A percentile compares a stretch with the other conserved stretches of the same genome.
These are phyloP conservation scores for Dactylellina drechsleri DNA, from an alignment of 2,329 filamentous ascomycete genomes.

Conservation along the genomic window DNA sequence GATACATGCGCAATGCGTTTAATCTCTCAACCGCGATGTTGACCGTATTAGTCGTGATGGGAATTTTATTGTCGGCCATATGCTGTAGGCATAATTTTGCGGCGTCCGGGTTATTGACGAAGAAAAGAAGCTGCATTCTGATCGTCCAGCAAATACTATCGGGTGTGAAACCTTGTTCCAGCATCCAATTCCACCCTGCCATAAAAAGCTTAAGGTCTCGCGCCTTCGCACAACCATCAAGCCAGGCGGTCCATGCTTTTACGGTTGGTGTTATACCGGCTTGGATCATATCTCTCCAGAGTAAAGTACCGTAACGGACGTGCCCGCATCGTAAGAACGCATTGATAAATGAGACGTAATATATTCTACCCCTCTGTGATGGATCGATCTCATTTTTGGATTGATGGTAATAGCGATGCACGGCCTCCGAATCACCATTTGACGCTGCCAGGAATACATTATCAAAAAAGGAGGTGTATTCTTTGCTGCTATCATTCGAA, in stretches of 20 bases:
- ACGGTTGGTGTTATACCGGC: conserved; percentile 34
- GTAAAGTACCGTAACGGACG: conserved; percentile 26
- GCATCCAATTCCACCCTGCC: conserved; percentile 39
- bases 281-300: conserved; percentile 46
- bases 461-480: conserved; percentile 30
- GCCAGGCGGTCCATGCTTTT: conserved; percentile 40
- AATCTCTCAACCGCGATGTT: conserved; percentile 36
- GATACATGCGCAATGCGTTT: conserved; percentile 15
- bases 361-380: conserved; percentile 15
- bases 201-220: conserved; percentile 37
- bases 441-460: conserved; percentile 39
- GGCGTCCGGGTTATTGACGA: conserved; percentile 23
- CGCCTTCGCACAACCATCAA: conserved; percentile 46
- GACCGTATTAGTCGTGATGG: conserved; percentile 31
- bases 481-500: conserved; percentile 26
- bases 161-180: conserved; percentile 13
- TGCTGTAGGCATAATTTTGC: conserved; percentile 38
- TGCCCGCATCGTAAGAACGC: conserved; percentile 42
- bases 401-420: conserved; percentile 23
- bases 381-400: conserved; percentile 23
- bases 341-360: conserved; percentile 42
- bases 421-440: conserved; percentile 13
- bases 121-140: conserved; percentile 48
- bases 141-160: conserved; percentile 51
- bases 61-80: conserved; percentile 35